These are phyloP conservation scores for Obelidium mucronatum DNA, from an alignment of 192 early-diverging fungal species.

Conservation along the genomic window DNA sequence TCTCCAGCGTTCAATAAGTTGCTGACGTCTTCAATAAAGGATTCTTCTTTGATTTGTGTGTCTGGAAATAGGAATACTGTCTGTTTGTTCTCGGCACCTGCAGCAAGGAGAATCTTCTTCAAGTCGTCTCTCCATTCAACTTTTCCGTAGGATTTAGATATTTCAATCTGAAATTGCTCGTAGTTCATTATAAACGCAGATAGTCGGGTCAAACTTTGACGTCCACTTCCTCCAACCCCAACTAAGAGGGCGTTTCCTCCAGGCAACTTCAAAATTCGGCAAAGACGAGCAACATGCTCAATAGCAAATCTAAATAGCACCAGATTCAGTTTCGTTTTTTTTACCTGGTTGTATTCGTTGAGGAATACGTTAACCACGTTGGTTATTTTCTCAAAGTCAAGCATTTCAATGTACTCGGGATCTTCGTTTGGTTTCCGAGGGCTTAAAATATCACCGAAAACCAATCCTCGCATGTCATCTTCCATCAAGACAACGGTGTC, in stretches of 20 bases:
- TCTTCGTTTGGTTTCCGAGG: constrained; percentile 44
- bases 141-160: constrained; percentile 62
- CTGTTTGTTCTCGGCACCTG: constrained; percentile 63
- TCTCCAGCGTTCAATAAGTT: constrained; percentile 65
- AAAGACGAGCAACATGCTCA: constrained; percentile 65
- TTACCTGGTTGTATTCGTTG: constrained; percentile 66
- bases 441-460: constrained; percentile 64
- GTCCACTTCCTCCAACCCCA: constrained; percentile 68
- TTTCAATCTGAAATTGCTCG: constrained; percentile 70
- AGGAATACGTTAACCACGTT: constrained; percentile 52
- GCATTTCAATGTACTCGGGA: constrained; percentile 60
- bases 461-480: constrained; percentile 63
- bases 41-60: constrained; percentile 70
- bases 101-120: constrained; percentile 60
- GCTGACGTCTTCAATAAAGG: constrained; percentile 69
- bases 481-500: constrained; percentile 61
- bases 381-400: constrained; percentile 59
- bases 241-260: constrained; percentile 69
- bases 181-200: constrained; percentile 65
- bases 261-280: constrained; percentile 64
- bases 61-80: constrained; percentile 70
- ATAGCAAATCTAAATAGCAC: constrained; percentile 72
- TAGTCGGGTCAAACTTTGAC: constrained; percentile 61
- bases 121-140: constrained; percentile 70
- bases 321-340: constrained; percentile 66